Conservation (phyloP, 768 basidiomycete species). For the Tulasnella sp. region DNA sequence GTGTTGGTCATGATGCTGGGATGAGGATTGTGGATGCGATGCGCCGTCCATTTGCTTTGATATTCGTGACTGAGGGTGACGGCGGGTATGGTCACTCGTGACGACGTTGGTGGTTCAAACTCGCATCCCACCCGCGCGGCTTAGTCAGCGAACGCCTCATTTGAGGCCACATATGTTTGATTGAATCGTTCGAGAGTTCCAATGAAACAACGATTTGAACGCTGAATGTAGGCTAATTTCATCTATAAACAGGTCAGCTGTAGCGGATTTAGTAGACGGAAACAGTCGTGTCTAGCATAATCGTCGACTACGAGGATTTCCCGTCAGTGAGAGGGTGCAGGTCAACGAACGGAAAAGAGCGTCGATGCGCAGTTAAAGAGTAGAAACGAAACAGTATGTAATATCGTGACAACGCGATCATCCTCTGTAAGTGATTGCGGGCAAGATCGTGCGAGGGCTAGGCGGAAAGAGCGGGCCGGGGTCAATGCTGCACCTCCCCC, state of each 20-base stretch:
- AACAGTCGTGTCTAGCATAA: not conserved
- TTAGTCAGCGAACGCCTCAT: not conserved
- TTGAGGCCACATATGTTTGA: no score
- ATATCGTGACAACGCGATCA: not conserved
- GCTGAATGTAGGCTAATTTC: no score
- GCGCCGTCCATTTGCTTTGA: not conserved
- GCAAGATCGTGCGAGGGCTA: not conserved
- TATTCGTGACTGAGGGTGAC: slow-evolving; percentile 13
- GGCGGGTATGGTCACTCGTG: slow-evolving; percentile 14
- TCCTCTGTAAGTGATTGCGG: not conserved
- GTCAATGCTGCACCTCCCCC: not conserved
- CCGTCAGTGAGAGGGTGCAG: not conserved
- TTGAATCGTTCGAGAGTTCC: no score
- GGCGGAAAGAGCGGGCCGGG: not conserved
- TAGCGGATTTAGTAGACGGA: not conserved
- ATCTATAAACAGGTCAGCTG: no score
- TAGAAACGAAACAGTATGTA: not conserved
- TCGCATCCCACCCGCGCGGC: not conserved
- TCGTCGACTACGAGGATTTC: not conserved
- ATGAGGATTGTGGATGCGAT: slow-evolving; percentile 9
- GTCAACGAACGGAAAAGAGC: not conserved
- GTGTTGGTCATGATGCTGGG: slow-evolving; percentile 11
- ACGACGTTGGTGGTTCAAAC: slow-evolving; percentile 2
- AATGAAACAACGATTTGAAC: no score
- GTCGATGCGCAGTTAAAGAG: not conserved